Conservation (phyloP, 176 grass and related monocot species). For the Guadua angustifolia region DNA sequence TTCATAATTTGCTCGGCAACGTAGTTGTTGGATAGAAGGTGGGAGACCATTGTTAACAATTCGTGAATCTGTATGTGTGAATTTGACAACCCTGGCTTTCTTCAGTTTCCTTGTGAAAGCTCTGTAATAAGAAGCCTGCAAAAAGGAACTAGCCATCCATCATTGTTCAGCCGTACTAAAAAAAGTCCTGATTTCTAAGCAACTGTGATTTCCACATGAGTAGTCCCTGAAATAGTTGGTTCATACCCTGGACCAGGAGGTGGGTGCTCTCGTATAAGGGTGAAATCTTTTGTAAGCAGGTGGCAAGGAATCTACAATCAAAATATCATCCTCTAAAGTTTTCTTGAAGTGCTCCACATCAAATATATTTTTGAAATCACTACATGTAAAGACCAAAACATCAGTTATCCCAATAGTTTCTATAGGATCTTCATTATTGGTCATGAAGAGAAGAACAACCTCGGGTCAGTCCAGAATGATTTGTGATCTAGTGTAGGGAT, state of each 20-base stretch:
- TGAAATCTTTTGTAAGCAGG: slow-evolving; percentile 56
- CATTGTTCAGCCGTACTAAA: slow-evolving; percentile 11
- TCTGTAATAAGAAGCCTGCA: slow-evolving; percentile 91
- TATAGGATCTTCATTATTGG: slow-evolving; percentile 7
- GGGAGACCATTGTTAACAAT: slow-evolving; percentile 88
- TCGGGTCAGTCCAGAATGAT: slow-evolving; percentile 86
- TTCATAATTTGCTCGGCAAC: slow-evolving; percentile 87
- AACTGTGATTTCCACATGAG: slow-evolving; percentile 7
- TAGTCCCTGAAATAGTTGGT: slow-evolving; percentile 31
- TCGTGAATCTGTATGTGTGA: slow-evolving; percentile 84
- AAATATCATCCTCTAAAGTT: slow-evolving; percentile 72
- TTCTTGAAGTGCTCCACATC: slow-evolving; percentile 78
- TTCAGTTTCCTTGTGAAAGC: slow-evolving; percentile 63
- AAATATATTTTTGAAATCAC: slow-evolving; percentile 96
- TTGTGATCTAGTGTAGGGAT: slow-evolving; percentile 75
- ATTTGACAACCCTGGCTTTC: slow-evolving; percentile 80
- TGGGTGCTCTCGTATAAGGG: slow-evolving; percentile 64
- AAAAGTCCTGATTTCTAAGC: slow-evolving; percentile 18
- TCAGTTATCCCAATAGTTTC: slow-evolving; percentile 31
- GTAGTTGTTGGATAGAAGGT: slow-evolving; percentile 77
- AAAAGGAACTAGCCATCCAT: slow-evolving; percentile 2
- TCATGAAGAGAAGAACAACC: slow-evolving; percentile 42
- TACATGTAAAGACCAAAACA: slow-evolving; percentile 43
- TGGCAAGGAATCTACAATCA: slow-evolving; percentile 73
- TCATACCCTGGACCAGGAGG: slow-evolving; percentile 86